phyloP scores from a whole-genome alignment of 23 red algal species.

The Gracilaria domingensis region DNA sequence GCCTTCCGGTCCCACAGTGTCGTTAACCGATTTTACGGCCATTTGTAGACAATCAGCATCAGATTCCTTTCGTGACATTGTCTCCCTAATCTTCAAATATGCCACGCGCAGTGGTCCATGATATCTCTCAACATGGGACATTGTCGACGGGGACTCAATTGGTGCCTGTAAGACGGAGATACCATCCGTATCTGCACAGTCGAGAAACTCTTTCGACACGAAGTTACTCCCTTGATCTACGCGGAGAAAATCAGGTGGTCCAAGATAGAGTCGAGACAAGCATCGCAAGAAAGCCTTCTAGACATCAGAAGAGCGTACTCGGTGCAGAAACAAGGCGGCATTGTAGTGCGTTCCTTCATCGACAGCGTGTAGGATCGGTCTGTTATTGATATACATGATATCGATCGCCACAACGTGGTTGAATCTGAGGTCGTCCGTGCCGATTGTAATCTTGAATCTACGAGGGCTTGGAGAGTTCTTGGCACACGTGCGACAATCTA shows the following conservation, averaged over 20 bases:
- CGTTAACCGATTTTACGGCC: slow-evolving; percentile 8
- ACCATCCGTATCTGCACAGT: background rate
- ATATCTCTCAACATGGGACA: slow-evolving; percentile 27
- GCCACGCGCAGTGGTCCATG: slow-evolving; percentile 6
- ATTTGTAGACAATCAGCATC: slow-evolving; percentile 27
- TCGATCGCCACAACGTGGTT: background rate
- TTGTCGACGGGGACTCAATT: background rate
- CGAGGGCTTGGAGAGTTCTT: too few species aligned
- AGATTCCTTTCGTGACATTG: background rate
- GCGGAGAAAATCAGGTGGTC: slow-evolving; percentile 29
- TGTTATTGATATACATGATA: too few species aligned
- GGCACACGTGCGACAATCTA: too few species aligned
- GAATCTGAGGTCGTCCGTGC: too few species aligned
- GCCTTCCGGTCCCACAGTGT: slow-evolving; percentile 30
- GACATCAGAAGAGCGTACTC: too few species aligned
- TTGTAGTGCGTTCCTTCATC: too few species aligned
- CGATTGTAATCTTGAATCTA: too few species aligned
- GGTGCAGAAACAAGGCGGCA: too few species aligned
- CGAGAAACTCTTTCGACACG: background rate
- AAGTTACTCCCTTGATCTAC: slow-evolving; percentile 9
- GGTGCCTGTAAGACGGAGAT: background rate
- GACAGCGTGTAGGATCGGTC: too few species aligned
- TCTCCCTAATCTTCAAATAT: background rate
- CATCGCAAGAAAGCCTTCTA: background rate
- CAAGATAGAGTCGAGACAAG: slow-evolving; percentile 1